Conservation (phyloP, 176 grass and related monocot genomes). For the Oropetium thomaeum region DNA sequence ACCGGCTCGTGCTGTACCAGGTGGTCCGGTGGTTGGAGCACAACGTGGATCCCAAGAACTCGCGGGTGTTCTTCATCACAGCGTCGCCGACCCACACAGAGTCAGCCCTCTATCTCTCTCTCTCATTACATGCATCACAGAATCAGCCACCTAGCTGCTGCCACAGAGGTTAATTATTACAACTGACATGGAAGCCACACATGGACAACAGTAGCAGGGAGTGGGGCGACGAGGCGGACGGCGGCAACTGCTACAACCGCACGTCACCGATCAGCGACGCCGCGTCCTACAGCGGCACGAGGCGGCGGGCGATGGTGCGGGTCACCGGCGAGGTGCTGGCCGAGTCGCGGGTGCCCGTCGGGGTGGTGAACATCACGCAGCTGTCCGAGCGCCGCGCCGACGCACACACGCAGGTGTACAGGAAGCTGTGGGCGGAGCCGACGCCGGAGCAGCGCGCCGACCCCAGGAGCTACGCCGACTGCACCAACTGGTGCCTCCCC, state of each 20-base stretch:
- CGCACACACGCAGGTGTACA: slow-evolving; percentile 61
- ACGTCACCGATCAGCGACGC: slow-evolving; percentile 39
- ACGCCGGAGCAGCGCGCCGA: slow-evolving; percentile 50
- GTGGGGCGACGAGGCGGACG: slow-evolving; percentile 43
- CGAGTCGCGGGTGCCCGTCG: slow-evolving; percentile 43
- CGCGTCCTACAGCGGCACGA: slow-evolving; percentile 37
- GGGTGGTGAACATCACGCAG: slow-evolving; percentile 60
- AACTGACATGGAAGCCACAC: not conserved
- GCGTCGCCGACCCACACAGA: slow-evolving; percentile 55
- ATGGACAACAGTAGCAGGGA: slow-evolving; percentile 31
- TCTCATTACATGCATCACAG: not conserved
- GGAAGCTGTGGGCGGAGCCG: slow-evolving; percentile 36
- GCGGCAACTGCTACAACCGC: slow-evolving; percentile 54
- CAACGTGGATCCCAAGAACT: slow-evolving; percentile 50
- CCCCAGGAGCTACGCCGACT: slow-evolving; percentile 64
- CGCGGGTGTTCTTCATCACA: slow-evolving; percentile 64
- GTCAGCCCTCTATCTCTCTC: not conserved
- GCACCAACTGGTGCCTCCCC: slow-evolving; percentile 78
- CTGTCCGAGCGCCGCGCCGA: slow-evolving; percentile 60
- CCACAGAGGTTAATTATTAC: not conserved
- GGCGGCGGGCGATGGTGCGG: slow-evolving; percentile 44
- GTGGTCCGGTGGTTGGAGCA: slow-evolving; percentile 50
- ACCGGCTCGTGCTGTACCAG: slow-evolving; percentile 48
- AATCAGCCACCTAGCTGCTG: not conserved
- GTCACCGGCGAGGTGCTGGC: slow-evolving; percentile 41